These are phyloP conservation scores for Ascocoryne sarcoides DNA, from an alignment of 2,329 filamentous ascomycete genomes.

Conservation along the genomic window DNA sequence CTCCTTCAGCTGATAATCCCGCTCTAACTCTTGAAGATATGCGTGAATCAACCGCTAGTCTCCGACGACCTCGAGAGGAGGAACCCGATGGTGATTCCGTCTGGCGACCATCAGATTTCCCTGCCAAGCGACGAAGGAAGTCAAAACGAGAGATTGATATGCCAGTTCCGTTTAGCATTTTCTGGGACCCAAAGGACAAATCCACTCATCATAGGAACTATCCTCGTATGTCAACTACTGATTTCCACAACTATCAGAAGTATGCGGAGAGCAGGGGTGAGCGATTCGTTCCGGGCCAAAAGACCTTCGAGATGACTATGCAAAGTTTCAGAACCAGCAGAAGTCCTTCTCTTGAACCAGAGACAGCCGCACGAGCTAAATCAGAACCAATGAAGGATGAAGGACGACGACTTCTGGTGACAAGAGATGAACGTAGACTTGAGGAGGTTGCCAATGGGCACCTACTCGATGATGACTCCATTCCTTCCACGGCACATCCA, in stretches of 20 bases:
- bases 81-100: constrained; percentile 15
- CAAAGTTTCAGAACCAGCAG: constrained; percentile 22
- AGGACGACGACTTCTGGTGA: constrained; percentile 19
- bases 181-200: constrained; percentile 46
- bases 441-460: constrained; percentile 4
- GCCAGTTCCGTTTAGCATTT: constrained; percentile 46
- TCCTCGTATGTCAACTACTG: constrained; percentile 53
- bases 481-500: constrained; percentile 9
- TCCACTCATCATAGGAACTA: constrained; percentile 53
- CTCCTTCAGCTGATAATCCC: constrained; percentile 4
- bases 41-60: constrained; percentile 15
- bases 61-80: constrained; percentile 25
- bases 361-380: constrained; percentile 13
- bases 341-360: constrained; percentile 21
- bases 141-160: constrained; percentile 50
- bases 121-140: constrained; percentile 39
- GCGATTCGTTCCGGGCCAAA: constrained; percentile 42
- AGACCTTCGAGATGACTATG: constrained; percentile 34
- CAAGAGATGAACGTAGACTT: constrained; percentile 24
- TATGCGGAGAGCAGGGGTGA: constrained; percentile 43
- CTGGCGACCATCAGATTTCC: constrained; percentile 22
- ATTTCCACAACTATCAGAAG: constrained; percentile 46
- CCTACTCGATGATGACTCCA: constrained; percentile 3
- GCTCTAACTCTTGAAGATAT: constrained; percentile 6
- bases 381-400: constrained; percentile 22